Evolutionary conservation across 495 filamentous ascomycete genomes (phyloP), one percentile per base, ranked within the genome.

Genomic region (Neurospora sp.): DNA sequence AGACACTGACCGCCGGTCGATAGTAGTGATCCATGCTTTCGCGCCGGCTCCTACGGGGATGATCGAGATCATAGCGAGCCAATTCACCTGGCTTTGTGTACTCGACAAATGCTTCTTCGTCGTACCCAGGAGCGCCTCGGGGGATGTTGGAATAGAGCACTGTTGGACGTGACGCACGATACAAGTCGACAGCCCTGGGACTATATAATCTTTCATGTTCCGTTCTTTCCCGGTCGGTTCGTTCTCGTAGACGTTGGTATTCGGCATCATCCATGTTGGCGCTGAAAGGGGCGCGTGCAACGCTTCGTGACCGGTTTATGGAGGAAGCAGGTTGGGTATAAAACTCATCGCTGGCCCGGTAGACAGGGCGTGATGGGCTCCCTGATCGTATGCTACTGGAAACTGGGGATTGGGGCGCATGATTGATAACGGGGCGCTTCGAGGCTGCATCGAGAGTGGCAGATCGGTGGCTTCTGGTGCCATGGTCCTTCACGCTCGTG

Each of bases 81-180:
- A 92, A 83, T 73, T 93, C 91, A 74, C 88, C 85, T 10, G 90
- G 88, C 36, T 88, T 90, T 5, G 91, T 93, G 74, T 93, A 93
- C 69, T 91, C 91, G 77, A 66, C 24, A 66, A 90, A 93, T 2
- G 89, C 89, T 48, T 90, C 85, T 45, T 90, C 89, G 70, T 89
- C 88, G 77, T 90, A 90, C 70, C 90, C 88, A 15, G 86, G 82
- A 42, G 88, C 75, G 48, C 80, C 73, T 73, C 79, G 77, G 70
- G 80, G 77, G 36, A 78, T 70, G 73, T 69, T 48, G 78, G 79
- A 69, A 69, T 85, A 85, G 66, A 79, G 71, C 4, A 80, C 73
- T 9, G 77, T 74, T 10, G 82, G 79, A 3, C 82, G 81, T 7
- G 83, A 45, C 31, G 78, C 75, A 42, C 82, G 84, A 70, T 83